Evolutionary conservation across 768 basidiomycete species (phyloP).

Genomic region (Dioszegia crocea): DNA sequence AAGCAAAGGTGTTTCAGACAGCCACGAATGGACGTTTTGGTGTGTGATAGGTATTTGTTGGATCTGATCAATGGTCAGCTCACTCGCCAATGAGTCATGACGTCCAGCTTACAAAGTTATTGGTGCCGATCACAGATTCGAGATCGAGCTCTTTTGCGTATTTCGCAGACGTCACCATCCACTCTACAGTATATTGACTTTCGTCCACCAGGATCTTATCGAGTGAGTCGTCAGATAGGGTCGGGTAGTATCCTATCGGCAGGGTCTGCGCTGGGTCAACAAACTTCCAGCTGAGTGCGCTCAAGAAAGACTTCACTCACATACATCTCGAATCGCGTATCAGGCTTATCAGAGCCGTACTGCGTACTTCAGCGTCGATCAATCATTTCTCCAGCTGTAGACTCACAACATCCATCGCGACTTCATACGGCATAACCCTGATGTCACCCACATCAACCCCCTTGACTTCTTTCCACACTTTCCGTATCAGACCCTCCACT

Average conservation of each 20-base stretch:
- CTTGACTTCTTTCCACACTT: constrained; percentile 71
- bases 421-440: constrained; percentile 77
- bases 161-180: constrained; percentile 39
- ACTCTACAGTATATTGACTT: constrained; percentile 44
- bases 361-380: constrained; percentile 39
- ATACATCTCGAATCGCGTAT: constrained; percentile 81
- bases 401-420: constrained; percentile 80
- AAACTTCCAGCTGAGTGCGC: background rate
- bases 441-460: constrained; percentile 62
- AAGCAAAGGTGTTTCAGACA: constrained; percentile 34
- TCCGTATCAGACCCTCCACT: constrained; percentile 68
- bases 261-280: constrained; percentile 31
- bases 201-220: constrained; percentile 46
- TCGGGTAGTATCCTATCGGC: constrained; percentile 48
- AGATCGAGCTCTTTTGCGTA: constrained; percentile 34
- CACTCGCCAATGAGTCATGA: no score
- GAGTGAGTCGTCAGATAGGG: constrained; percentile 43
- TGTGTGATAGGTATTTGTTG: constrained; percentile 44
- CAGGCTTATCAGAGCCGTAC: constrained; percentile 95
- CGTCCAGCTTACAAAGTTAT: constrained; percentile 23
- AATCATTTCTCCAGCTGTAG: background rate
- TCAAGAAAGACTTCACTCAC: constrained; percentile 53
- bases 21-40: constrained; percentile 40
- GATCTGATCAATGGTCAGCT: constrained; percentile 23
- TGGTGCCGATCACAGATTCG: constrained; percentile 17